Evolutionary conservation across 2,329 filamentous ascomycete genomes (phyloP).

Genomic region (Calonectria leucothoes): DNA sequence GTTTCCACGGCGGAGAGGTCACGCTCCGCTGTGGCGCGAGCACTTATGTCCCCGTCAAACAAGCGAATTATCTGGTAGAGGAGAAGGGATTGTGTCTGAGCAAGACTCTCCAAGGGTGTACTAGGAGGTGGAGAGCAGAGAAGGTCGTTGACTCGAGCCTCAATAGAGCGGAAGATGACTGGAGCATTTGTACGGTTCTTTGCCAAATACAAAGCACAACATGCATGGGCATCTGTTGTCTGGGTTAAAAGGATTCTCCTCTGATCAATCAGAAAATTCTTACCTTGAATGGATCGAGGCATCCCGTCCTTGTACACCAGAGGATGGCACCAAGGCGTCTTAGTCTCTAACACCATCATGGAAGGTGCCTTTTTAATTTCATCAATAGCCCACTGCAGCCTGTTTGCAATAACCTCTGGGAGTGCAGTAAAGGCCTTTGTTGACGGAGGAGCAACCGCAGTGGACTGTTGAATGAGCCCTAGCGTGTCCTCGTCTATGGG

Average conservation of each 20-base stretch:
- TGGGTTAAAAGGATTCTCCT: constrained; percentile 6
- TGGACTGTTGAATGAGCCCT: constrained; percentile 37
- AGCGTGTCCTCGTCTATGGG: constrained; percentile 28
- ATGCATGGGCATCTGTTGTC: constrained; percentile 60
- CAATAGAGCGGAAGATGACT: constrained; percentile 61
- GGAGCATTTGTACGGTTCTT: constrained; percentile 60
- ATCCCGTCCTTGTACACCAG: constrained; percentile 62
- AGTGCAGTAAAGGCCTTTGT: constrained; percentile 35
- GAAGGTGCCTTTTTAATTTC: constrained; percentile 61
- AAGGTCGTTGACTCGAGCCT: constrained; percentile 57
- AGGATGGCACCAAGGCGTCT: constrained; percentile 65
- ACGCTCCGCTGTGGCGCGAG: constrained; percentile 52
- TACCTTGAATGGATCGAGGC: constrained; percentile 63
- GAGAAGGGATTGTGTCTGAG: constrained; percentile 60
- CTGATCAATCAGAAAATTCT: neutral
- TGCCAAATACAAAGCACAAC: constrained; percentile 64
- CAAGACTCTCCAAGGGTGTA: constrained; percentile 46
- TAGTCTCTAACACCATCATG: constrained; percentile 60
- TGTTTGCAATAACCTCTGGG: constrained; percentile 44
- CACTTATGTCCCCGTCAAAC: constrained; percentile 61
- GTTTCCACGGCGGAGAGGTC: constrained; percentile 48
- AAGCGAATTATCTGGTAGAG: constrained; percentile 62
- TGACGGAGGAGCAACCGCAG: constrained; percentile 36
- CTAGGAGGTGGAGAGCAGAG: constrained; percentile 48
- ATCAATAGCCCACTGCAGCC: constrained; percentile 58